Base-by-base conservation (phyloP, 176 grass and related monocot species). In the Cenchrus americanus region DNA sequence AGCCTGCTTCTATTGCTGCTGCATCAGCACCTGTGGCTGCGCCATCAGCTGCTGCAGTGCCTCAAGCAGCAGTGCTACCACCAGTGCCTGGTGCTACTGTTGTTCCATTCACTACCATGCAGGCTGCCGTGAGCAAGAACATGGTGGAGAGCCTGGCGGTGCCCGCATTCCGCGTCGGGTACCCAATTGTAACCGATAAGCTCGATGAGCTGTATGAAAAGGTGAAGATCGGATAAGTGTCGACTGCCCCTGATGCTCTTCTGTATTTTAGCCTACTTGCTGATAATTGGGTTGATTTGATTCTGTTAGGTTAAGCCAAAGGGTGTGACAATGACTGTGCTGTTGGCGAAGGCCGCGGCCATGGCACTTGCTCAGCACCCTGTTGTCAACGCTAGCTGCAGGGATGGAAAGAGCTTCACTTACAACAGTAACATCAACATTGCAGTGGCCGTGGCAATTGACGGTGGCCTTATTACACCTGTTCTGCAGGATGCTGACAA, bases 401-500 rank as follows among this genome's bases (percentile, higher is more conserved):
- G 76, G 87, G 96, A 99, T 89, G 93, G 91, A 18, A 91, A 92
- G 74, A 99, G 93, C 77, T 99, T 96, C 87, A 87, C 81, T 89
- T 99, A 92, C 85, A 99, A 96, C 74, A 90, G 87, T 57, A 94
- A 74, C 50, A 89, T 94, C 78, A 99, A 99, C 87, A 94, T 99
- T 85, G 93, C 96, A 34, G 91, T 99, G 40, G 96, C 96, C 83
- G 93, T 99, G 21, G 93, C 89, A 48, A 96, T 96, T 68, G 91
- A 99, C 75, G 96, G 91, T 41, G 96, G 96, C 17, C 87, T 99
- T 46, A 94, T 99, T 60, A 99, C 96, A 63, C 96, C 96, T 0
- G 93, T 99, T 67, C 80, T 99, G 23, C 89, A 96, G 80, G 87
- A 99, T 84, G 96, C 93, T 60, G 96, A 99, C 79, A 99, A 96